Conservation (phyloP, 2,329 filamentous ascomycete genomes). For the Hypocreales sp. region DNA sequence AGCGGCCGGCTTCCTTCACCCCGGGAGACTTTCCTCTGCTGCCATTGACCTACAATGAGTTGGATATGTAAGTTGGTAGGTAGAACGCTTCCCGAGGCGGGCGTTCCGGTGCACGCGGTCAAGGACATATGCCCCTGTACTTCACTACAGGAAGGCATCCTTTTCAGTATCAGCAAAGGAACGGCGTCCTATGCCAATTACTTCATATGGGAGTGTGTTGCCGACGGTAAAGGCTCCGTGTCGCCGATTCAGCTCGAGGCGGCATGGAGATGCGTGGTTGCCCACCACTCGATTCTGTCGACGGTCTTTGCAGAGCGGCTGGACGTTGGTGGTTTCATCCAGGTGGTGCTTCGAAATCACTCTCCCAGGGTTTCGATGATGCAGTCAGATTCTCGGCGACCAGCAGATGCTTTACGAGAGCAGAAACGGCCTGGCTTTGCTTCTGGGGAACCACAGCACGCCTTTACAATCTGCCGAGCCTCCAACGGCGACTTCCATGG, state of each 20-base stretch:
- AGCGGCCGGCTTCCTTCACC: neutral
- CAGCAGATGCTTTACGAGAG: neutral
- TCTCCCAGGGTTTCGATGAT: neutral
- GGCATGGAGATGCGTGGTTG: neutral
- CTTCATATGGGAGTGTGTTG: neutral
- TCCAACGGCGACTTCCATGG: neutral
- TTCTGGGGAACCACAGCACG: neutral
- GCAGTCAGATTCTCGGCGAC: neutral
- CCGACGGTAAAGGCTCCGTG: neutral
- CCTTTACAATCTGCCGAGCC: constrained; percentile 1
- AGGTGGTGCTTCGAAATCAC: neutral
- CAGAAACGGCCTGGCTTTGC: neutral
- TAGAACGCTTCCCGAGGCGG: neutral
- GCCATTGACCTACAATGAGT: neutral
- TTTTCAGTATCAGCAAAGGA: neutral
- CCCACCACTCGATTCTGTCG: neutral
- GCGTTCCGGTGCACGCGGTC: neutral
- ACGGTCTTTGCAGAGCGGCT: neutral
- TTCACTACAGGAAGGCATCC: constrained; percentile 1
- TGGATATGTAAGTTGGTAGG: neutral
- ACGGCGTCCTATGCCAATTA: neutral
- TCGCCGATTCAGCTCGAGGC: neutral
- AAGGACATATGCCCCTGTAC: neutral
- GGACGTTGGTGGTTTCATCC: neutral
- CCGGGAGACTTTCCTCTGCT: neutral